A percentile compares a stretch with the other conserved stretches of the same genome.
Conservation (phyloP, 1,139 yeast species). For the Kodamaea alishanica region DNA sequence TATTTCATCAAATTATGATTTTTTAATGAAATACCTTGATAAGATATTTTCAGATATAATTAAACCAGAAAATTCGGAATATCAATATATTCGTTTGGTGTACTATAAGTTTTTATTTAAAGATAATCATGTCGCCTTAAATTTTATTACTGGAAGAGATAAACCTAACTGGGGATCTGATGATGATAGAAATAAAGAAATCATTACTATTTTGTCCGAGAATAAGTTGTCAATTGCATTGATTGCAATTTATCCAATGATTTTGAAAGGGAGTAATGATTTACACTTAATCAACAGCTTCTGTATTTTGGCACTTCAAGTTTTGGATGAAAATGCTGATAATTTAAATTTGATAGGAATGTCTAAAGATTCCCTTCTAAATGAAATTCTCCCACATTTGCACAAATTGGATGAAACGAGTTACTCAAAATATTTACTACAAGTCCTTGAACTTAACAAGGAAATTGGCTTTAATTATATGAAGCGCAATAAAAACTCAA, state of each 20-base stretch:
- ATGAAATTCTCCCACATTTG: conserved; percentile 5
- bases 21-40: conserved; percentile 10
- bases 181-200: conserved; percentile 4
- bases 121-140: not conserved
- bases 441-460: conserved; percentile 28
- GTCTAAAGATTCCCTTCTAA: conserved; percentile 5
- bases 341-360: not conserved
- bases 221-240: conserved; percentile 3
- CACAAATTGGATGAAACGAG: conserved; percentile 16
- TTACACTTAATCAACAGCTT: conserved; percentile 8
- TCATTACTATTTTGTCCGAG: conserved; percentile 4
- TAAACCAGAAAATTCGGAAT: not conserved
- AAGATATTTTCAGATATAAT: conserved; percentile 9
- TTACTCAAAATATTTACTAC: conserved; percentile 28
- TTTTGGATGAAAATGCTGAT: conserved; percentile 3
- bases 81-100: conserved; percentile 6
- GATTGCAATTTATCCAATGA: conserved; percentile 7
- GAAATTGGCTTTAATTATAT: conserved; percentile 29
- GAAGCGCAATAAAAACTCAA: conserved; percentile 24
- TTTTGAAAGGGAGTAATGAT: conserved; percentile 10
- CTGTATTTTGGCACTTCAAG: conserved; percentile 8
- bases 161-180: conserved; percentile 9
- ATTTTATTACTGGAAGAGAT: conserved; percentile 9
- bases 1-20: conserved; percentile 5
- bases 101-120: conserved; percentile 7